A percentile compares a stretch with the other conserved stretches of the same genome.
phyloP scores from a whole-genome alignment of 352 stramenopile species.

The Salisapilia sapeloensis region DNA sequence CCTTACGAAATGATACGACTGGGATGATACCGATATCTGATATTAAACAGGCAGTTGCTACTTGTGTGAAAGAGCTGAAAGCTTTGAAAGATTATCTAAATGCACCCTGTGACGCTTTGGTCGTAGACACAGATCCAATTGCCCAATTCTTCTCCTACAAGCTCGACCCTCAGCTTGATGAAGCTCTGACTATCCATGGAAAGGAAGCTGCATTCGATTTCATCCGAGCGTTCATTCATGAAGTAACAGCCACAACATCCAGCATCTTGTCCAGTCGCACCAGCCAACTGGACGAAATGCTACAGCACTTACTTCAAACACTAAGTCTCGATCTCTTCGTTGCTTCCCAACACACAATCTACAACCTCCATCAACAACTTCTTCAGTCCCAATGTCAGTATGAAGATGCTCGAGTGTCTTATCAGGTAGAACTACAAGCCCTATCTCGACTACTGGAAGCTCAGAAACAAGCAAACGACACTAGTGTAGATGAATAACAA shows the following conservation, averaged over 20 bases:
- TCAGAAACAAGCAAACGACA: not conserved
- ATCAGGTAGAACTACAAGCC: not conserved
- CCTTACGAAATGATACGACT: too few species aligned
- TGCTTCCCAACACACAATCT: too few species aligned
- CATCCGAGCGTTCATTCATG: conserved; percentile 3
- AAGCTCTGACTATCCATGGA: conserved; percentile 8
- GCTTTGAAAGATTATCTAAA: conserved; percentile 43
- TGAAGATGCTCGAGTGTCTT: too few species aligned
- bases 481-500: not conserved
- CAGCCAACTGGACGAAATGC: too few species aligned
- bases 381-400: too few species aligned
- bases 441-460: not conserved
- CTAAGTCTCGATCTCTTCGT: too few species aligned
- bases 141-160: conserved; percentile 3
- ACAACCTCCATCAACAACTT: too few species aligned
- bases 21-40: conserved; percentile 14
- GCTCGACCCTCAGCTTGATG: conserved; percentile 8
- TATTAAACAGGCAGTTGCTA: conserved; percentile 34
- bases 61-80: conserved; percentile 57
- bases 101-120: conserved; percentile 7
- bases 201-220: conserved; percentile 35
- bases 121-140: conserved; percentile 5
- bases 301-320: too few species aligned
- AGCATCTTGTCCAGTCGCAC: too few species aligned
- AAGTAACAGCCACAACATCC: too few species aligned